A percentile compares a stretch with the other conserved stretches of the same genome.
These are phyloP conservation scores for Lenzites betulinus DNA, from an alignment of 768 basidiomycete species.

Conservation along the genomic window DNA sequence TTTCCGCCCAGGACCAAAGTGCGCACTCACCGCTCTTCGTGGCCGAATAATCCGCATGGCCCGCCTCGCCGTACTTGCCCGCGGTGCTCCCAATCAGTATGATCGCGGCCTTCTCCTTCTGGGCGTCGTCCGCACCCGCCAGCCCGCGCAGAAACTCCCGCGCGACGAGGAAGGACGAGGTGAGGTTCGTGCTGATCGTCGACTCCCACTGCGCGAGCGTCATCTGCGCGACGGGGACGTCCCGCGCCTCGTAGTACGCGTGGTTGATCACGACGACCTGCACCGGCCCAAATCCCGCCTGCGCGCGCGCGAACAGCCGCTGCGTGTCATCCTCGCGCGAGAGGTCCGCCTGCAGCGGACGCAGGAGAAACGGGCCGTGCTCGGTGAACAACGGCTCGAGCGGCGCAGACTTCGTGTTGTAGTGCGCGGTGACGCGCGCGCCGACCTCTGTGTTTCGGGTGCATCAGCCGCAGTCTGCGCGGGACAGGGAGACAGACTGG, in stretches of 20 bases:
- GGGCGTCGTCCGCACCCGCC: conserved; percentile 33
- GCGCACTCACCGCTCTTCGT: conserved; percentile 61
- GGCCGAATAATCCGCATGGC: conserved; percentile 66
- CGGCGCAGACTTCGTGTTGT: conserved; percentile 51
- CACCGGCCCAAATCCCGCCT: conserved; percentile 47
- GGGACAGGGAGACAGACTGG: not conserved
- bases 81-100: conserved; percentile 71
- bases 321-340: conserved; percentile 54
- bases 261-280: conserved; percentile 67
- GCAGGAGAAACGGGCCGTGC: conserved; percentile 37
- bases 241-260: conserved; percentile 48
- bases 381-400: conserved; percentile 43
- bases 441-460: conserved; percentile 55
- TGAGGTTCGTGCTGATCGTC: conserved; percentile 65
- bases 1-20: not conserved
- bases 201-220: conserved; percentile 61
- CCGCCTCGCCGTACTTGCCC: conserved; percentile 72
- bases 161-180: conserved; percentile 66
- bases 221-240: conserved; percentile 57
- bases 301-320: conserved; percentile 44
- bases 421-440: conserved; percentile 72
- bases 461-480: not conserved
- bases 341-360: conserved; percentile 57
- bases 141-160: conserved; percentile 59
- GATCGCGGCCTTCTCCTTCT: conserved; percentile 58